Evolutionary conservation across 495 filamentous ascomycete genomes (phyloP).

Genomic region (Parathielavia hyrcaniae): DNA sequence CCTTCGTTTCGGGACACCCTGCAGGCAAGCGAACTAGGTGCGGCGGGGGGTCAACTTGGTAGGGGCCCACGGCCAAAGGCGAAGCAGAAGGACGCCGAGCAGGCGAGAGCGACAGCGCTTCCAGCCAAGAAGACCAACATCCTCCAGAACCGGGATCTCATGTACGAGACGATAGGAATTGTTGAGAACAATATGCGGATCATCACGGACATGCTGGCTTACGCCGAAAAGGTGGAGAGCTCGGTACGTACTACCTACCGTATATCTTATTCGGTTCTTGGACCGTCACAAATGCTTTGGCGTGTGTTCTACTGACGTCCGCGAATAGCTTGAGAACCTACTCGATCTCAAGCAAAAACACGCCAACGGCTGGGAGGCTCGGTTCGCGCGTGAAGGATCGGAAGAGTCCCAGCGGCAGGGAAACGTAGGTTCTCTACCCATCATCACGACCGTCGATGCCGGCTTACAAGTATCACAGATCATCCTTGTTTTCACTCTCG

Average conservation of each 20-base stretch:
- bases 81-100: constrained; percentile 7
- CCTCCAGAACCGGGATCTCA: constrained; percentile 17
- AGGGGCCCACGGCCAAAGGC: background rate
- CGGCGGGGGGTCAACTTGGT: background rate
- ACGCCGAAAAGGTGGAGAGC: constrained; percentile 15
- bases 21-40: background rate
- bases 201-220: constrained; percentile 17
- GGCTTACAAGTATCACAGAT: constrained; percentile 10
- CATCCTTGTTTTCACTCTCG: constrained; percentile 21
- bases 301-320: background rate
- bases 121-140: constrained; percentile 8
- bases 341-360: constrained; percentile 30
- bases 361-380: constrained; percentile 27
- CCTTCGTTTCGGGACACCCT: background rate
- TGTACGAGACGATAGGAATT: constrained; percentile 20
- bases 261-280: background rate
- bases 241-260: constrained; percentile 2
- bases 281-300: background rate
- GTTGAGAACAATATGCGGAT: constrained; percentile 19
- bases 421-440: constrained; percentile 7
- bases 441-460: background rate
- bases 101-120: background rate
- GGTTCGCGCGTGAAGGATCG: constrained; percentile 19
- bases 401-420: constrained; percentile 18
- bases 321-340: constrained; percentile 17